Evolutionary conservation across 306 rosid genomes (phyloP).

Genomic region (Gynostemma pentaphyllum): DNA sequence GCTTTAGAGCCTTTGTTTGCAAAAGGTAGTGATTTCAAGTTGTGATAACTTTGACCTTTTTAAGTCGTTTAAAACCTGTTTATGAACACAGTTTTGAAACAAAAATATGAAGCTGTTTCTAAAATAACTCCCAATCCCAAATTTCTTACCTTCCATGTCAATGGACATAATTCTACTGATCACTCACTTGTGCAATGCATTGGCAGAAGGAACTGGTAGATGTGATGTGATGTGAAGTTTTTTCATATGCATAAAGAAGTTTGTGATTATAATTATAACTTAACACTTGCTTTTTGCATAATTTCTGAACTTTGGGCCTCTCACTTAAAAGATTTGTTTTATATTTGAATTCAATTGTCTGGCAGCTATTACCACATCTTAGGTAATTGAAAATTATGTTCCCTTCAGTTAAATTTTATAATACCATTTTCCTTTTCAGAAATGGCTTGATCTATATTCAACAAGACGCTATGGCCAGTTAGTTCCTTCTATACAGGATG

Average conservation of each 20-base stretch:
- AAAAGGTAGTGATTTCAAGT: background rate
- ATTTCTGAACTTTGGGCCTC: background rate
- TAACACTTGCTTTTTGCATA: background rate
- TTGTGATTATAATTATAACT: background rate
- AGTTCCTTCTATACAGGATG: constrained; percentile 55
- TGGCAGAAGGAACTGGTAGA: background rate
- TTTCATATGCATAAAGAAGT: background rate
- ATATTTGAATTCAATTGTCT: background rate
- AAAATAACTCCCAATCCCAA: too few species aligned
- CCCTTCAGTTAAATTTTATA: background rate
- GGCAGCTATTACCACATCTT: background rate
- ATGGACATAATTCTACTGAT: background rate
- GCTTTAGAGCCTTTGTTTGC: background rate
- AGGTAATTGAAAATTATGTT: background rate
- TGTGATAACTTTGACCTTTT: too few species aligned
- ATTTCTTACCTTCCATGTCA: background rate
- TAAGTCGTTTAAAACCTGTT: too few species aligned
- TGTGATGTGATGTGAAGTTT: background rate
- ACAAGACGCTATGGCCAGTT: constrained; percentile 58
- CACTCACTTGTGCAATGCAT: background rate
- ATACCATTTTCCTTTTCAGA: constrained; percentile 31
- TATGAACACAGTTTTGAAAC: too few species aligned
- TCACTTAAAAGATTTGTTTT: background rate
- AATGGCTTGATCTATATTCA: constrained; percentile 65
- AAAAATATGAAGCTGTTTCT: too few species aligned